These are phyloP conservation scores for Lipomyces yamanashiensis DNA, from an alignment of 805 yeast species.

Conservation along the genomic window DNA sequence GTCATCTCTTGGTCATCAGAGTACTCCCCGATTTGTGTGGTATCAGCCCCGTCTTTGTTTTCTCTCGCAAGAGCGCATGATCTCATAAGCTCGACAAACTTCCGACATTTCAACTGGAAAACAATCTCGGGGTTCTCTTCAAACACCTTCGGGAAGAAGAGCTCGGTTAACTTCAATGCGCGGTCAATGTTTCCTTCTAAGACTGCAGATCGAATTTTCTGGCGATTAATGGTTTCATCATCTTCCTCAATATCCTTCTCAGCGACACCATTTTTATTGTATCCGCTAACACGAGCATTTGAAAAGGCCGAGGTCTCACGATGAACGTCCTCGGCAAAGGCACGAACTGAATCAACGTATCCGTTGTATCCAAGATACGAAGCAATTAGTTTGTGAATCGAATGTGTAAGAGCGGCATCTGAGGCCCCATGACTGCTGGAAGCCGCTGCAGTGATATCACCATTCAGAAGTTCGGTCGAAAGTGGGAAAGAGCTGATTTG, in stretches of 20 bases:
- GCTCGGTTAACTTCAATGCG: slow-evolving; percentile 48
- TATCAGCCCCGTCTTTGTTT: background rate
- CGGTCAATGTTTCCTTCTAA: slow-evolving; percentile 53
- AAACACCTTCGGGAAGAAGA: slow-evolving; percentile 50
- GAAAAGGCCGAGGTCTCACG: slow-evolving; percentile 32
- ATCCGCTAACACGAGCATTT: slow-evolving; percentile 31
- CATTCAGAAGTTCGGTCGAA: slow-evolving; percentile 1
- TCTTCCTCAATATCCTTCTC: slow-evolving; percentile 45
- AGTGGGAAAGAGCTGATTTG: slow-evolving; percentile 29
- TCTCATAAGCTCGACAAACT: slow-evolving; percentile 51
- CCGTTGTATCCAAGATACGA: slow-evolving; percentile 65
- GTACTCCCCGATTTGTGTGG: slow-evolving; percentile 2
- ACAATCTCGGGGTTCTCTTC: slow-evolving; percentile 43
- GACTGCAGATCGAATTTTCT: slow-evolving; percentile 52
- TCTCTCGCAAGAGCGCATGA: slow-evolving; percentile 29
- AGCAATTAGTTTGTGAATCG: slow-evolving; percentile 48
- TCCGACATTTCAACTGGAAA: slow-evolving; percentile 53
- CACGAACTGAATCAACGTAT: slow-evolving; percentile 56
- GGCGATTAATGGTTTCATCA: slow-evolving; percentile 50
- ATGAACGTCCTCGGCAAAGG: slow-evolving; percentile 53
- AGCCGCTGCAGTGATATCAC: background rate
- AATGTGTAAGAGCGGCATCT: slow-evolving; percentile 32
- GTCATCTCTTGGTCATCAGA: slow-evolving; percentile 28
- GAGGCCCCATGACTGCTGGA: slow-evolving; percentile 1
- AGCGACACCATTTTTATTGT: slow-evolving; percentile 41